A percentile compares a stretch with the other conserved stretches of the same genome.
Conservation (phyloP, 805 yeast species). For the Candida wancherniae region DNA sequence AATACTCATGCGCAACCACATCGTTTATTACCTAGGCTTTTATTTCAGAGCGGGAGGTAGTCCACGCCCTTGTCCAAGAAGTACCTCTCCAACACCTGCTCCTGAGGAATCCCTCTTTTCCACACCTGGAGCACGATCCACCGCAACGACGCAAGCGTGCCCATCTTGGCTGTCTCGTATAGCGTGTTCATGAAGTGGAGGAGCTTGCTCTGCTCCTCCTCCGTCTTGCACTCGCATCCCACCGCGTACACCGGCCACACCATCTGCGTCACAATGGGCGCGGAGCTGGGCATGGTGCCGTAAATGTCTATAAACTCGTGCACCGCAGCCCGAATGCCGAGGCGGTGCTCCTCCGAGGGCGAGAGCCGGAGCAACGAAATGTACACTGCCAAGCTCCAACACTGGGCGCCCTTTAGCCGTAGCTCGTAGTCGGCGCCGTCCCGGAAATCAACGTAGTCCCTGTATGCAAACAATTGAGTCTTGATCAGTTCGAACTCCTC, state of each 20-base stretch:
- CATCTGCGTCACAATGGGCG: constrained; percentile 55
- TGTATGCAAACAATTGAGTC: constrained; percentile 34
- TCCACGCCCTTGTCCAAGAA: constrained; percentile 52
- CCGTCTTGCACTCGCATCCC: constrained; percentile 39
- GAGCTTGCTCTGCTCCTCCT: constrained; percentile 26
- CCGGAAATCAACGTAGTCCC: constrained; percentile 39
- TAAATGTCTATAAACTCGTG: constrained; percentile 47
- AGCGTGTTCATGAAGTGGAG: constrained; percentile 36
- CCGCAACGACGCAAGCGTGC: constrained; percentile 43
- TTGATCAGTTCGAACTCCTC: constrained; percentile 30
- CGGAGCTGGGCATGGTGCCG: constrained; percentile 38
- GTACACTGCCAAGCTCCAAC: constrained; percentile 47
- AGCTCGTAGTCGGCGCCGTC: constrained; percentile 29
- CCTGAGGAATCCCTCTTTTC: constrained; percentile 40
- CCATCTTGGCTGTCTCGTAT: constrained; percentile 49
- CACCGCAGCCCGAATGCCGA: constrained; percentile 27
- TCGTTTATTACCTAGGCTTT: too few relatives aligned
- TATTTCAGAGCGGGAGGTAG: constrained; percentile 40
- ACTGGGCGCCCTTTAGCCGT: constrained; percentile 49
- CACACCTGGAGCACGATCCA: constrained; percentile 43
- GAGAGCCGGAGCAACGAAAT: constrained; percentile 24
- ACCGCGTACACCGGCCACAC: constrained; percentile 57
- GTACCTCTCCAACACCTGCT: constrained; percentile 38
- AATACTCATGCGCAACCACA: constrained; percentile 12
- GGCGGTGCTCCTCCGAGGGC: constrained; percentile 22